Percentiles rank a stretch among this genome's conserved stretches.
Evolutionary conservation across 768 basidiomycete species (phyloP).

Genomic region (Boletus patriciae): DNA sequence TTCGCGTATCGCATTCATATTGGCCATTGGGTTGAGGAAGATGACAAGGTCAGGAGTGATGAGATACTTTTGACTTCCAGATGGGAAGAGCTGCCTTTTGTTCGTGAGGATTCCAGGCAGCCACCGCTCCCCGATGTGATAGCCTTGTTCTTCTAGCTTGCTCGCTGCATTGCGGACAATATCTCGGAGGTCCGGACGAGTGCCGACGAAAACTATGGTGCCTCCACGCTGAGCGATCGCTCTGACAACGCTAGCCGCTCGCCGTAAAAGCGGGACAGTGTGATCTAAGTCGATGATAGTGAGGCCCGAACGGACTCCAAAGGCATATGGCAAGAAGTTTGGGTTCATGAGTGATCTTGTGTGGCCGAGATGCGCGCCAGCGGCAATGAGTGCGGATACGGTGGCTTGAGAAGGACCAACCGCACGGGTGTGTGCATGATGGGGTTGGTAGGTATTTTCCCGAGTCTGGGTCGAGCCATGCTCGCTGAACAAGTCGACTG

Average conservation of each 20-base stretch:
- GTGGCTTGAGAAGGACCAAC: slow-evolving; percentile 61
- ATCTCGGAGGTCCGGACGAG: slow-evolving; percentile 72
- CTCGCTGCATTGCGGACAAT: slow-evolving; percentile 77
- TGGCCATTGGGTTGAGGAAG: slow-evolving; percentile 86
- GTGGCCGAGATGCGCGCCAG: slow-evolving; percentile 95
- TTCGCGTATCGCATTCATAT: slow-evolving; percentile 86
- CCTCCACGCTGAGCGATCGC: slow-evolving; percentile 81
- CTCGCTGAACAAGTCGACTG: slow-evolving; percentile 61
- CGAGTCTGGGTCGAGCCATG: slow-evolving; percentile 79
- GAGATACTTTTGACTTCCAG: slow-evolving; percentile 50
- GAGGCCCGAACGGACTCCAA: slow-evolving; percentile 85
- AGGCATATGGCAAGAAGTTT: slow-evolving; percentile 88
- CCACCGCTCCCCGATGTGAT: slow-evolving; percentile 86
- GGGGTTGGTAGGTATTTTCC: slow-evolving; percentile 68
- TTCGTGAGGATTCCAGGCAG: slow-evolving; percentile 95
- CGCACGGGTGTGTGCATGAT: slow-evolving; percentile 67
- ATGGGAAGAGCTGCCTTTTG: slow-evolving; percentile 69
- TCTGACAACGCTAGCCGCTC: slow-evolving; percentile 85
- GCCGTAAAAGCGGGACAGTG: slow-evolving; percentile 86
- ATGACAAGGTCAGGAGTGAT: slow-evolving; percentile 85
- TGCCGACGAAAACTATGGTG: slow-evolving; percentile 87
- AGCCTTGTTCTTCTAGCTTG: slow-evolving; percentile 78
- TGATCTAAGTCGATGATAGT: slow-evolving; percentile 95
- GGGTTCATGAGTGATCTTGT: slow-evolving; percentile 81
- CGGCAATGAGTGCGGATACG: slow-evolving; percentile 85